These are phyloP conservation scores for Pseudogymnoascus sp. DNA, from an alignment of 2,329 filamentous ascomycete species.

Conservation along the genomic window DNA sequence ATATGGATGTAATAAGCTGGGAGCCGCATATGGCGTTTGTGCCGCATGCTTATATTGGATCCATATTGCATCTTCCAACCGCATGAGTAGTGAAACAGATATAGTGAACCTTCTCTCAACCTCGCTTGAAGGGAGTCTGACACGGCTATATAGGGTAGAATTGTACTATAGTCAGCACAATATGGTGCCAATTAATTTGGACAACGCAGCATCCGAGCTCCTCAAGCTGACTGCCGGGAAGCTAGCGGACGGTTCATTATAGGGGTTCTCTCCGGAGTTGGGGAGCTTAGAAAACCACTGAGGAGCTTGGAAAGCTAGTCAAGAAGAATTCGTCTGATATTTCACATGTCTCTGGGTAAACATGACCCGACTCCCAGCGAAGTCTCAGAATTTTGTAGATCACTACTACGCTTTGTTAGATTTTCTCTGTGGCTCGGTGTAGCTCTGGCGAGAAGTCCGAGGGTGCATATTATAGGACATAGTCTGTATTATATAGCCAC, in stretches of 20 bases:
- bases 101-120: not conserved
- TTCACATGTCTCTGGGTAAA: not conserved
- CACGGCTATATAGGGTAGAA: not conserved
- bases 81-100: not conserved
- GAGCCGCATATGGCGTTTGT: not conserved
- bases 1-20: not conserved
- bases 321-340: not conserved
- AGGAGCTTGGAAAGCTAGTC: not conserved
- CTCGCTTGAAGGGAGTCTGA: not conserved
- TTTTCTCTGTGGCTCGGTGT: not conserved
- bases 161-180: not conserved
- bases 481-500: not conserved
- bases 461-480: not conserved
- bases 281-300: not conserved
- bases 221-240: not conserved
- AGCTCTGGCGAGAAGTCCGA: not conserved
- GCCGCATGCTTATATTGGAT: not conserved
- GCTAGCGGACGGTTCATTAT: not conserved
- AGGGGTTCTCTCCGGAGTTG: not conserved
- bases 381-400: not conserved
- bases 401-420: not conserved
- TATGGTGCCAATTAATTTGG: not conserved
- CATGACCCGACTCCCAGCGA: not conserved
- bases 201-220: not conserved
- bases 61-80: not conserved